Percentiles rank a stretch among this genome's conserved stretches.
phyloP scores from a whole-genome alignment of 805 yeast species.

The Candida insectorum region DNA sequence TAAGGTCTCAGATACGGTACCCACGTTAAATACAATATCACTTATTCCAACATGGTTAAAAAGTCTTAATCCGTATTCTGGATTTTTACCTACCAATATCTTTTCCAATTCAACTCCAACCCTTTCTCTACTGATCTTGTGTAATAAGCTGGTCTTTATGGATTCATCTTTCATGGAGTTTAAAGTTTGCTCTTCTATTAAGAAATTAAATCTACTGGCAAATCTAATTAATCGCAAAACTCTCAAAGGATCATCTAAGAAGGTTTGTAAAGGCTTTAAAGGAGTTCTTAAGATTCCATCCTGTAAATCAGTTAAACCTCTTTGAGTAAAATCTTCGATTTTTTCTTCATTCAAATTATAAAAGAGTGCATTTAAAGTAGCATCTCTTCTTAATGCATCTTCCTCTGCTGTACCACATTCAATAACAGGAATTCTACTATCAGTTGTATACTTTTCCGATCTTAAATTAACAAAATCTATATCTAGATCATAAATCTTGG shows the following conservation, averaged over 20 bases:
- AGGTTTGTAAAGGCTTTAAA: conserved; percentile 77
- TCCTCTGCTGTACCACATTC: conserved; percentile 86
- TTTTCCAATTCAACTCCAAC: conserved; percentile 84
- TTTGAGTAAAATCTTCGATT: conserved; percentile 82
- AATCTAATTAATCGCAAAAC: conserved; percentile 83
- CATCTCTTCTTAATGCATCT: conserved; percentile 92
- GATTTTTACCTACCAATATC: conserved; percentile 61
- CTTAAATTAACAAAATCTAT: conserved; percentile 92
- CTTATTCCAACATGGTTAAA: conserved; percentile 55
- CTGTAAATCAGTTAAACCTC: conserved; percentile 70
- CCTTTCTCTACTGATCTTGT: conserved; percentile 85
- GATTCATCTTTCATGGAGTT: conserved; percentile 60
- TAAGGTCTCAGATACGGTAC: conserved; percentile 15
- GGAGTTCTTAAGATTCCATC: conserved; percentile 83
- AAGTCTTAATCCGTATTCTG: conserved; percentile 59
- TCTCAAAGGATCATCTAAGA: conserved; percentile 90
- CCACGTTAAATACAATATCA: conserved; percentile 52
- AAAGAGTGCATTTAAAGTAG: conserved; percentile 89
- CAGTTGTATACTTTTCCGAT: conserved; percentile 78
- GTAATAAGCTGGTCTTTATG: conserved; percentile 55
- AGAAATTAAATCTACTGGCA: conserved; percentile 73
- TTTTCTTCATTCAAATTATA: conserved; percentile 66
- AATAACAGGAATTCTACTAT: conserved; percentile 82
- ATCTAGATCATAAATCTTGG: conserved; percentile 77
- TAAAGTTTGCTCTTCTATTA: conserved; percentile 55